Evolutionary conservation across 495 filamentous ascomycete genomes (phyloP), one percentile per base, ranked within the genome.

Genomic region (Stereocaulon alpinum): DNA sequence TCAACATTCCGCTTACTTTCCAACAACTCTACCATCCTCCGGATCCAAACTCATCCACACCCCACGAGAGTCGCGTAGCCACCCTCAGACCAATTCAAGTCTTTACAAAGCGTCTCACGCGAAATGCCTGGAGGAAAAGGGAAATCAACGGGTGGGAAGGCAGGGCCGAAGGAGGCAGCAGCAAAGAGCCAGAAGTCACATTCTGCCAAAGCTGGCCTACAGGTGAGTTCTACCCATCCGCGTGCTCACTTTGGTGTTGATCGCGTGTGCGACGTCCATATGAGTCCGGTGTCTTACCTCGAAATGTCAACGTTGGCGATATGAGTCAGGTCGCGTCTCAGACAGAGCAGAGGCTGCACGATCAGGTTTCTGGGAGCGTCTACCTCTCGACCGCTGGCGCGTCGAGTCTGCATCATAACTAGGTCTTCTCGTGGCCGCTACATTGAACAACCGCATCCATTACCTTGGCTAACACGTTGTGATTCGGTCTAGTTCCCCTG

Each of bases 121-220:
- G 74, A 73, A 71, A 87, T 87, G 84, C 77, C 89, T 72, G 89
- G 89, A 63, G 89, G 89, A 77, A 95, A 95, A 78, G 89, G 89
- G 77, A 95, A 95, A 79, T 91, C 87, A 60, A 86, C 91, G 62
- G 89, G 89, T 66, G 93, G 94, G 68, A 97, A 98, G 85, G 93
- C 87, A 58, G 88, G 88, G 68, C 87, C 84, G 53, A 82, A 80
- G 67, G 81, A 82, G 75, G 79, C 72, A 72, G 77, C 80, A 67
- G 79, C 81, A 72, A 96, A 96, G 80, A 87, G 88, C 67, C 91
- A 97, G 74, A 92, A 96, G 77, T 96, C 91, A 68, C 93, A 98
- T 79, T 96, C 92, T 66, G 89, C 89, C 67, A 95, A 96, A 76
- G 93, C 93, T 74, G 93, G 93, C 73, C 82, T 98, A 69, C 93